Conservation (phyloP, 139 green algal genomes). For the Chlorella vulgaris region DNA sequence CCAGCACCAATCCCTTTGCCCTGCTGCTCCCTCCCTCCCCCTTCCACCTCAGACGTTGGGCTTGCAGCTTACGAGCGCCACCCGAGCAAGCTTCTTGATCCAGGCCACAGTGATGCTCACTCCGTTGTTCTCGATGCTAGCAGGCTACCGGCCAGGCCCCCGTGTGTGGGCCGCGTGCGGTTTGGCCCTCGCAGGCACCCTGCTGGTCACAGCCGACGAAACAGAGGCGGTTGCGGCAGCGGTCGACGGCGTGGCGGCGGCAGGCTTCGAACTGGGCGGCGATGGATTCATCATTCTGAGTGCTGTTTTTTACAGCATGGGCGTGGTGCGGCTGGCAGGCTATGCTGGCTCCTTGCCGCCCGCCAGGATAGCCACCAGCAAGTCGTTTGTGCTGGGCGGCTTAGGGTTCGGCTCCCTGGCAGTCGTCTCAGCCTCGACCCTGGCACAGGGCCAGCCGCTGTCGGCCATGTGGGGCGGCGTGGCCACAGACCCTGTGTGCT, state of each 20-base stretch:
- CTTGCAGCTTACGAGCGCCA: constrained; percentile 39
- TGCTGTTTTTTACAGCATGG: constrained; percentile 43
- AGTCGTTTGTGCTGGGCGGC: constrained; percentile 7
- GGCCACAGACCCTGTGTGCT: background rate
- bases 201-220: constrained; percentile 42
- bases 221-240: background rate
- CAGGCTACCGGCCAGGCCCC: background rate
- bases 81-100: constrained; percentile 49
- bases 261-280: constrained; percentile 3
- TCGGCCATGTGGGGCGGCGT: constrained; percentile 1
- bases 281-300: constrained; percentile 26
- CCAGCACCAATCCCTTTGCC: background rate
- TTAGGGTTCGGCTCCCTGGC: background rate
- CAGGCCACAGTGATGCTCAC: constrained; percentile 46
- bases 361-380: background rate
- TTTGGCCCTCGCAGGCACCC: constrained; percentile 36
- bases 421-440: background rate
- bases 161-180: constrained; percentile 34
- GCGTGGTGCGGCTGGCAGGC: constrained; percentile 36
- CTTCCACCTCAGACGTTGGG: constrained; percentile 36
- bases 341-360: constrained; percentile 31
- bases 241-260: background rate
- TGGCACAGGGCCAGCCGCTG: background rate
- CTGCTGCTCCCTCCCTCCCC: background rate
- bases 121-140: constrained; percentile 24